Base-by-base conservation (phyloP, 192 early-diverging fungal genomes). In the Lobosporangium transversale region DNA sequence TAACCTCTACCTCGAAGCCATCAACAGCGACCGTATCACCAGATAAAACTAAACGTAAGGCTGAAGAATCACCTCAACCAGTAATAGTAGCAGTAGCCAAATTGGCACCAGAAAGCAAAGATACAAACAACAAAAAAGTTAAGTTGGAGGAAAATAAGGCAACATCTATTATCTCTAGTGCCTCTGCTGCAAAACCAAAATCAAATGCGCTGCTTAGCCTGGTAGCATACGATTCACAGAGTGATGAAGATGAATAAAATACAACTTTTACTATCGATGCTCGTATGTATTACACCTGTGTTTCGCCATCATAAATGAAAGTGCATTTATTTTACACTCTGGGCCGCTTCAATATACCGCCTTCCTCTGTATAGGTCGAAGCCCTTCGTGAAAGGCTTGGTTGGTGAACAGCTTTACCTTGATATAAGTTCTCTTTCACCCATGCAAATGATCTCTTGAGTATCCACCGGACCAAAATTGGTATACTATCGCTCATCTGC, bases 381-480 rank as follows among this genome's bases (percentile, higher is more conserved):
- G 61, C 24, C 31, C 69, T 53, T 31, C 69, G 60, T 51, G 33
- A 43, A 8, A 49, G 27, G 37, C n/a, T n/a, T n/a, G n/a, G n/a
- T n/a, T n/a, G n/a, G n/a, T n/a, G n/a, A n/a, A n/a, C n/a, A n/a
- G n/a, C n/a, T n/a, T 40, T 7, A 40, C 37, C 37, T 7, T 10
- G 37, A 40, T 40, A 14, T 40, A 14, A 14, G 8, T 7, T 40
- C 5, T 71, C 73, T 42, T 76, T 62, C 64, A 62, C 57, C 73
- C 73, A 76, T 18, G 31, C 57, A 17, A 67, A 29, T 12, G 70
- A 68, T 17, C 64, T 50, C 33, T 63, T 80, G 15, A 70, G 44
- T 11, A 80, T 27, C 79, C 79, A 80, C 14, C 70, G 63, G 17
- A 80, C 44, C 58, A 80, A 58, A 33, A 80, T 63, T 0, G 79